These are phyloP conservation scores for Myxozyma melibiosi DNA, from an alignment of 805 yeast genomes.

Conservation along the genomic window DNA sequence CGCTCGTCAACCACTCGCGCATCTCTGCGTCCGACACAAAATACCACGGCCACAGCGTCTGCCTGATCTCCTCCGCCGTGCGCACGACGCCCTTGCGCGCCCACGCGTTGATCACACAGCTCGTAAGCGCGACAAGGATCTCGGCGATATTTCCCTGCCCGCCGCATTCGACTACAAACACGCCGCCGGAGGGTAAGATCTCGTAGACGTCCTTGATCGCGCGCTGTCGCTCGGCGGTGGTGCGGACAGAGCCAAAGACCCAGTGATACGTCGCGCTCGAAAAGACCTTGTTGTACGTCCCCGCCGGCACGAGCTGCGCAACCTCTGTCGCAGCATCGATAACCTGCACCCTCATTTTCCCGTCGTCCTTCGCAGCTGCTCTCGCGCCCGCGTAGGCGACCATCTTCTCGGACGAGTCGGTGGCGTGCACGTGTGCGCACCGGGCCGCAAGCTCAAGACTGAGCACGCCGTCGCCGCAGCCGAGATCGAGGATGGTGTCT, in stretches of 20 bases:
- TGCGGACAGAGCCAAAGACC: slow-evolving; percentile 28
- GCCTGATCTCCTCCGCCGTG: slow-evolving; percentile 11
- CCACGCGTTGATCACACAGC: slow-evolving; percentile 22
- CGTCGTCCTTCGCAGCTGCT: not conserved
- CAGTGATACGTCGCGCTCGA: slow-evolving; percentile 39
- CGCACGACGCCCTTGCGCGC: slow-evolving; percentile 13
- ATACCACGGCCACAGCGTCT: slow-evolving; percentile 34
- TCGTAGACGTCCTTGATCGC: slow-evolving; percentile 32
- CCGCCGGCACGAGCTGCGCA: slow-evolving; percentile 5
- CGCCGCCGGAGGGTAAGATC: slow-evolving; percentile 30
- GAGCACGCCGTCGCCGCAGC: slow-evolving; percentile 34
- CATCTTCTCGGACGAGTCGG: slow-evolving; percentile 27
- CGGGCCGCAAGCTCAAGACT: slow-evolving; percentile 20
- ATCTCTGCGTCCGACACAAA: slow-evolving; percentile 29
- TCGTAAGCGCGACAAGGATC: slow-evolving; percentile 32
- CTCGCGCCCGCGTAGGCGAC: slow-evolving; percentile 17
- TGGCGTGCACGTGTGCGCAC: slow-evolving; percentile 25
- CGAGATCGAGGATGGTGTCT: slow-evolving; percentile 32
- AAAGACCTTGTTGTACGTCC: slow-evolving; percentile 34
- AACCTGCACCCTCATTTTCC: slow-evolving; percentile 19
- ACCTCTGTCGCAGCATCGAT: slow-evolving; percentile 21
- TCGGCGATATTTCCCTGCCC: slow-evolving; percentile 38
- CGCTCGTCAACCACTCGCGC: slow-evolving; percentile 21
- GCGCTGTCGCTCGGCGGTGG: slow-evolving; percentile 15
- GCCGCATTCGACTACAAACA: slow-evolving; percentile 36